phyloP scores from a whole-genome alignment of 2,329 filamentous ascomycete species.

The Alternaria incomplexa region DNA sequence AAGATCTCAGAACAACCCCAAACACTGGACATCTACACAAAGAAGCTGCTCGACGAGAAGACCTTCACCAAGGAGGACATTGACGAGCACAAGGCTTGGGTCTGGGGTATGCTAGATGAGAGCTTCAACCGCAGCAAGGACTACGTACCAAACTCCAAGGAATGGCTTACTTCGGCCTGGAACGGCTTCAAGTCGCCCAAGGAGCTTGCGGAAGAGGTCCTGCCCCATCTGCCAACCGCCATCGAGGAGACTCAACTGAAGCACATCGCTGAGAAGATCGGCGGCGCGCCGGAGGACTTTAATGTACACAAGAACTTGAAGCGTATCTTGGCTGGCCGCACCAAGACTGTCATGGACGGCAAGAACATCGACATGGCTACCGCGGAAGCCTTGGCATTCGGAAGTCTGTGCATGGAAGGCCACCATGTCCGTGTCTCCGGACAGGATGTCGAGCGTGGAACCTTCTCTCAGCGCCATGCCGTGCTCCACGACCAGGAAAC shows the following conservation, averaged over 20 bases:
- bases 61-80: slow-evolving; percentile 98
- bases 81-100: slow-evolving; percentile 99
- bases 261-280: slow-evolving; percentile 82
- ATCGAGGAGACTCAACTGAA: slow-evolving; percentile 75
- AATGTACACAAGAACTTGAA: slow-evolving; percentile 93
- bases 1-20: slow-evolving; percentile 84
- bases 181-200: slow-evolving; percentile 99
- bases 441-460: slow-evolving; percentile 99
- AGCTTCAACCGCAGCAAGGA: slow-evolving; percentile 98
- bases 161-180: slow-evolving; percentile 99
- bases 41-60: slow-evolving; percentile 88
- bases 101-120: slow-evolving; percentile 98
- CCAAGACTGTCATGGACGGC: slow-evolving; percentile 90
- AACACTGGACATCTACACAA: slow-evolving; percentile 88
- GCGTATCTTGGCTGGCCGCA: slow-evolving; percentile 87
- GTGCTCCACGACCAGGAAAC: slow-evolving; percentile 98
- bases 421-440: slow-evolving; percentile 97
- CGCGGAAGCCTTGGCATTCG: slow-evolving; percentile 93
- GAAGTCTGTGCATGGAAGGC: slow-evolving; percentile 86
- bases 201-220: slow-evolving; percentile 90
- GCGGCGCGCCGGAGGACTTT: slow-evolving; percentile 82
- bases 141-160: slow-evolving; percentile 93
- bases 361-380: slow-evolving; percentile 98
- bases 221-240: slow-evolving; percentile 88
- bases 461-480: slow-evolving; percentile 96